These are phyloP conservation scores for Cotoneaster glaucophyllus DNA, from an alignment of 306 rosid genomes.

Conservation along the genomic window DNA sequence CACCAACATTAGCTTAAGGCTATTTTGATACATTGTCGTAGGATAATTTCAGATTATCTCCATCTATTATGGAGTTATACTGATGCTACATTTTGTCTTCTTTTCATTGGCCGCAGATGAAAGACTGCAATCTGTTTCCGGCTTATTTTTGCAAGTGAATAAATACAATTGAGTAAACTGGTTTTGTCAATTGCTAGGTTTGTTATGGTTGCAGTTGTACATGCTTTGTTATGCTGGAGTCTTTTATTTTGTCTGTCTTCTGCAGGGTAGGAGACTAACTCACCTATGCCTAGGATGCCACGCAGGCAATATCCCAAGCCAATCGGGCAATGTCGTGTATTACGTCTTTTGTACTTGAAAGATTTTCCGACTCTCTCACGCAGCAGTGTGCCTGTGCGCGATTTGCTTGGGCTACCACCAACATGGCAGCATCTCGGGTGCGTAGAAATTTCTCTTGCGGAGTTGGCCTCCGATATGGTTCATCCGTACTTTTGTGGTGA, in stretches of 20 bases:
- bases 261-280: no score
- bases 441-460: background rate
- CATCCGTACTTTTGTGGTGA: background rate
- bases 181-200: slow-evolving; percentile 11
- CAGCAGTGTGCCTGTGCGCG: background rate
- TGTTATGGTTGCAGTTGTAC: background rate
- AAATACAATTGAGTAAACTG: slow-evolving; percentile 8
- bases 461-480: background rate
- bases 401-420: background rate
- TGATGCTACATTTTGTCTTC: background rate
- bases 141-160: slow-evolving; percentile 11
- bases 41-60: slow-evolving; percentile 22
- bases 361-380: background rate
- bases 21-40: background rate
- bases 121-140: background rate
- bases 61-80: slow-evolving; percentile 14
- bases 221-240: background rate
- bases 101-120: background rate
- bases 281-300: no score
- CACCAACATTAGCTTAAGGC: slow-evolving; percentile 4
- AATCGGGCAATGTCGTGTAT: no score
- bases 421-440: background rate
- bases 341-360: no score
- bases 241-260: no score
- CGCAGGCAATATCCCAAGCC: no score